A percentile compares a stretch with the other conserved stretches of the same genome.
These are phyloP conservation scores for Boletus sp. DNA, from an alignment of 768 basidiomycete species.

Conservation along the genomic window DNA sequence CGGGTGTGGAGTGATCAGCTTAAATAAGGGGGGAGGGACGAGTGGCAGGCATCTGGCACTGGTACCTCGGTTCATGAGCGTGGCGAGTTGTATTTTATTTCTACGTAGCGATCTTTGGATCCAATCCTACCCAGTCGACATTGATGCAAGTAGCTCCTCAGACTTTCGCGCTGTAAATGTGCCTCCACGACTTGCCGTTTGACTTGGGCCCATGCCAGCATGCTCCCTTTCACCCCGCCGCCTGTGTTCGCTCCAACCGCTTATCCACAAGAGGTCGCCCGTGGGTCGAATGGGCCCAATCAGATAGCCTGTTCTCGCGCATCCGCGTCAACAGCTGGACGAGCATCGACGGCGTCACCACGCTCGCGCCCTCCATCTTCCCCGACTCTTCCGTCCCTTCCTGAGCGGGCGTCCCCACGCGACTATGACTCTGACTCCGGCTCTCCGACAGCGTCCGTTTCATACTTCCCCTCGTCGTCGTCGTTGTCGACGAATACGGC, in stretches of 20 bases:
- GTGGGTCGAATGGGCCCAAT: constrained; percentile 49
- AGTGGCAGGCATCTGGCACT: too few species aligned
- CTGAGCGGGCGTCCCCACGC: constrained; percentile 27
- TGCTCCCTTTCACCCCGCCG: constrained; percentile 41
- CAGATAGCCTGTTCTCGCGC: constrained; percentile 62
- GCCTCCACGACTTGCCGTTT: too few species aligned
- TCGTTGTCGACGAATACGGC: constrained; percentile 18
- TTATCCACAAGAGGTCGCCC: constrained; percentile 64
- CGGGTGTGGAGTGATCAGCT: neutral
- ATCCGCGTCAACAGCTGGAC: constrained; percentile 59
- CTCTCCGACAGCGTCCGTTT: constrained; percentile 25
- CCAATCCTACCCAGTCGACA: too few species aligned
- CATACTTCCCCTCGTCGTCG: constrained; percentile 14
- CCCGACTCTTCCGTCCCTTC: constrained; percentile 16
- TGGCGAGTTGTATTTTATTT: too few species aligned
- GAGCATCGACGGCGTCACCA: constrained; percentile 60
- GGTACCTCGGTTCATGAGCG: too few species aligned
- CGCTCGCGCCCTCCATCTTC: constrained; percentile 10
- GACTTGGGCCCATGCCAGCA: too few species aligned
- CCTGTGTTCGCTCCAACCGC: constrained; percentile 70
- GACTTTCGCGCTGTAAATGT: too few species aligned
- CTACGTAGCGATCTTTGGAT: too few species aligned
- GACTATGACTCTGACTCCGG: constrained; percentile 27
- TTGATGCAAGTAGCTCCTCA: too few species aligned
- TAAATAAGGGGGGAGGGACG: neutral